Percentiles rank a stretch among this genome's conserved stretches.
Evolutionary conservation across 208 protist genomes (phyloP).

Genomic region (Herpetomonas tarakana): DNA sequence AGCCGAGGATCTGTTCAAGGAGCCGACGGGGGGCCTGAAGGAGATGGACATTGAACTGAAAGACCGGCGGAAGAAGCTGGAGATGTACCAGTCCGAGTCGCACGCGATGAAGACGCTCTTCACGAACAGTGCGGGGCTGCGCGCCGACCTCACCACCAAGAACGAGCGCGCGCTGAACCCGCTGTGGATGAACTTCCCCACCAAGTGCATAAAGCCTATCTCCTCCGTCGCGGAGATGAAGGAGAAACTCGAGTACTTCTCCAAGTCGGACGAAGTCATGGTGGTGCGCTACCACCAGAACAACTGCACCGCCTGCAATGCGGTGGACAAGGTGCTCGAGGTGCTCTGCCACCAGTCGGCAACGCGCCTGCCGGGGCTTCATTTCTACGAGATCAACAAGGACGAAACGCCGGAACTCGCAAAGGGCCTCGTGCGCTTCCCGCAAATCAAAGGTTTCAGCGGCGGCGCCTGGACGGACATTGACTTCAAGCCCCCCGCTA

Average conservation of each 20-base stretch:
- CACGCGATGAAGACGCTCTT: slow-evolving; percentile 83
- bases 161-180: slow-evolving; percentile 61
- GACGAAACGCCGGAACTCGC: slow-evolving; percentile 62
- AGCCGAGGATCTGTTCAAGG: slow-evolving; percentile 19
- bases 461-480: slow-evolving; percentile 81
- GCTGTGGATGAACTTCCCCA: slow-evolving; percentile 70
- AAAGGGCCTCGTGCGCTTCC: slow-evolving; percentile 69
- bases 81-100: slow-evolving; percentile 76
- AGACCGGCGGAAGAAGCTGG: slow-evolving; percentile 42
- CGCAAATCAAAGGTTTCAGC: slow-evolving; percentile 83
- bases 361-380: slow-evolving; percentile 41
- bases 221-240: slow-evolving; percentile 62
- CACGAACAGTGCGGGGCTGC: slow-evolving; percentile 74
- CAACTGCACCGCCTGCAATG: slow-evolving; percentile 84
- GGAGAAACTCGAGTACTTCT: slow-evolving; percentile 76
- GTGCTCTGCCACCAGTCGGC: slow-evolving; percentile 70
- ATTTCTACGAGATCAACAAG: slow-evolving; percentile 78
- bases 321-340: slow-evolving; percentile 76
- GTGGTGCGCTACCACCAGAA: slow-evolving; percentile 82
- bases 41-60: slow-evolving; percentile 38
- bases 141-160: slow-evolving; percentile 42
- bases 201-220: slow-evolving; percentile 60
- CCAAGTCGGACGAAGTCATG: slow-evolving; percentile 71
- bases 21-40: slow-evolving; percentile 23
- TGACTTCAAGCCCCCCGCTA: slow-evolving; percentile 78